These are phyloP conservation scores for Tetramitus jugosus DNA, from an alignment of 208 protist species.

Conservation along the genomic window DNA sequence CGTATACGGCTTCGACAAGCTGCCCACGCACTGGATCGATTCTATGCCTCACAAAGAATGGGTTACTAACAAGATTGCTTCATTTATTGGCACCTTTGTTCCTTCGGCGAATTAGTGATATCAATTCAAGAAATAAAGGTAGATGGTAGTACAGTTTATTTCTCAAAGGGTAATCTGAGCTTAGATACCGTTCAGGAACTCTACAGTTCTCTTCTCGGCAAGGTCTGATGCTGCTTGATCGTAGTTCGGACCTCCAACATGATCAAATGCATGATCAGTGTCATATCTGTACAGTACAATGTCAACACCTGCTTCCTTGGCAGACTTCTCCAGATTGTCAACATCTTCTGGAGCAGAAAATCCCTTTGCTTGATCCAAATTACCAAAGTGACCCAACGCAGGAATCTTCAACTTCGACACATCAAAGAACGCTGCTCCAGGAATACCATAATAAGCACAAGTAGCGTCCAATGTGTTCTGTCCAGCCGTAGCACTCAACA, in stretches of 20 bases:
- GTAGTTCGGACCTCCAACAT: neutral
- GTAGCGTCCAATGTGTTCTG: neutral
- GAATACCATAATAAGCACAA: constrained; percentile 18
- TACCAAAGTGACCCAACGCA: constrained; percentile 4
- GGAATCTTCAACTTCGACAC: constrained; percentile 6
- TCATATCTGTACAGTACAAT: neutral
- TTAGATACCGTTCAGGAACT: neutral
- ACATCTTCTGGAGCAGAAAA: neutral
- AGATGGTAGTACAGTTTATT: too few relatives aligned
- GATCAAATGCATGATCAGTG: neutral
- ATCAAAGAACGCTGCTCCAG: neutral
- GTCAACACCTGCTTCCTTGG: neutral
- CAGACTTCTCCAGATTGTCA: neutral
- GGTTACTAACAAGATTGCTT: too few relatives aligned
- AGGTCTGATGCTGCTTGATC: neutral
- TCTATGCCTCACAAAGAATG: too few relatives aligned
- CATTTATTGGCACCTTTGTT: too few relatives aligned
- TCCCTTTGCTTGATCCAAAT: neutral
- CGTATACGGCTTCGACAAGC: too few relatives aligned
- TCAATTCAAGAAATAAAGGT: too few relatives aligned
- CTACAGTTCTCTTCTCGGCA: neutral
- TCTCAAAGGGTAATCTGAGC: too few relatives aligned
- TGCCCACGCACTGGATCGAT: too few relatives aligned
- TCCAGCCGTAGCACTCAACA: neutral
- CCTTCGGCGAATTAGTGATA: too few relatives aligned